Percentiles rank a stretch among this genome's conserved stretches.
Evolutionary conservation across 1,284 basidiomycete genomes (phyloP).

Genomic region (Tilletia horrida): DNA sequence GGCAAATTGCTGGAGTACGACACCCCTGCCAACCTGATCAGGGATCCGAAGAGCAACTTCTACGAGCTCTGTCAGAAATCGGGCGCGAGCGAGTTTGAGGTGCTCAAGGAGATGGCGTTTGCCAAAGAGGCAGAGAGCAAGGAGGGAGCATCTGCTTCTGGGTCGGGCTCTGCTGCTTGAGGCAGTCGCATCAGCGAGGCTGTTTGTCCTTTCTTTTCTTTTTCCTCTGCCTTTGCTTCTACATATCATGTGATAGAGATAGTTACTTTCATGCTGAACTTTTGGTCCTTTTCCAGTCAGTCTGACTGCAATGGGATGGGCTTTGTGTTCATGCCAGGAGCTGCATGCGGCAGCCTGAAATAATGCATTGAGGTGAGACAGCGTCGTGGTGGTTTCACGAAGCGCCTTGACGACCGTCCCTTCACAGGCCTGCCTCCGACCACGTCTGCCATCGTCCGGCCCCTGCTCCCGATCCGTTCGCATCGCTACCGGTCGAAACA

Average conservation of each 20-base stretch:
- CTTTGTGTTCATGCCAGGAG: no score
- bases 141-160: conserved; percentile 38
- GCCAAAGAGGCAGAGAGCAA: conserved; percentile 31
- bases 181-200: not conserved
- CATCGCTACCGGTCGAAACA: not conserved
- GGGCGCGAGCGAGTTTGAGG: conserved; percentile 68
- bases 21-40: conserved; percentile 64
- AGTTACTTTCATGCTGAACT: no score
- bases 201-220: not conserved
- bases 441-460: conserved; percentile 1
- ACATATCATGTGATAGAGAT: no score
- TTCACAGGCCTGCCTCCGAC: not conserved
- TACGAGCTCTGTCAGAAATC: conserved; percentile 72
- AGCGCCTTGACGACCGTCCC: no score
- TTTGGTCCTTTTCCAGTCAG: no score
- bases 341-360: no score
- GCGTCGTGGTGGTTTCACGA: no score
- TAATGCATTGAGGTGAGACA: no score
- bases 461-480: not conserved
- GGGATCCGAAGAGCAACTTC: conserved; percentile 61
- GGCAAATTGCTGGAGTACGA: conserved; percentile 76
- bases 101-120: conserved; percentile 59
- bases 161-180: not conserved
- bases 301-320: no score
- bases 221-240: no score